Evolutionary conservation across 2,329 filamentous ascomycete species (phyloP).

Genomic region (Fusarium sp.): DNA sequence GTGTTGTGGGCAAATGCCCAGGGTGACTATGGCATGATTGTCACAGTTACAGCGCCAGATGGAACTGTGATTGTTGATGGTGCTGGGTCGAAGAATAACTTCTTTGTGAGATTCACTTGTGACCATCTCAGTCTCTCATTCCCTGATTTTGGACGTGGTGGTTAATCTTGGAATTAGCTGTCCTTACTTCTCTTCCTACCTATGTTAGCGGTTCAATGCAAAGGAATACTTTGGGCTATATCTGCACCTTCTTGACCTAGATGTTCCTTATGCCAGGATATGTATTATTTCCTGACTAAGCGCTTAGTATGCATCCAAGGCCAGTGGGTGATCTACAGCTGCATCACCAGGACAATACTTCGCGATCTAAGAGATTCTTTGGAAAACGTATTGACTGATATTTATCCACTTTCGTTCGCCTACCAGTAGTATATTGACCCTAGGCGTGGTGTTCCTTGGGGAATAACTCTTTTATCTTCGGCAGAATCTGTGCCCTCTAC

Average conservation of each 20-base stretch:
- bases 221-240: too few species aligned
- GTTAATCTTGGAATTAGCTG: neutral
- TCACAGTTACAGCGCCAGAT: neutral
- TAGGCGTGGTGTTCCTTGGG: neutral
- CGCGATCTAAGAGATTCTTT: accelerated
- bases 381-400: accelerated
- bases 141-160: neutral
- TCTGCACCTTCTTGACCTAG: too few species aligned
- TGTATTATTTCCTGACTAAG: neutral
- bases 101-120: neutral
- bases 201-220: too few species aligned
- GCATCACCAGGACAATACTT: neutral
- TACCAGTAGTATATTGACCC: neutral
- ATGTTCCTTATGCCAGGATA: too few species aligned
- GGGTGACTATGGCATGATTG: neutral
- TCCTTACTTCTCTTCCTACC: accelerated
- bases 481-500: neutral
- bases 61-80: neutral
- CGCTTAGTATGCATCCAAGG: neutral
- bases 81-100: neutral
- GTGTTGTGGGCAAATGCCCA: neutral
- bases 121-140: neutral
- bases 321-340: neutral
- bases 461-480: neutral
- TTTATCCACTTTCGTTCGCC: neutral